Conservation (phyloP, 371 early-diverging fungal genomes). For the Lichtheimia ramosa region DNA sequence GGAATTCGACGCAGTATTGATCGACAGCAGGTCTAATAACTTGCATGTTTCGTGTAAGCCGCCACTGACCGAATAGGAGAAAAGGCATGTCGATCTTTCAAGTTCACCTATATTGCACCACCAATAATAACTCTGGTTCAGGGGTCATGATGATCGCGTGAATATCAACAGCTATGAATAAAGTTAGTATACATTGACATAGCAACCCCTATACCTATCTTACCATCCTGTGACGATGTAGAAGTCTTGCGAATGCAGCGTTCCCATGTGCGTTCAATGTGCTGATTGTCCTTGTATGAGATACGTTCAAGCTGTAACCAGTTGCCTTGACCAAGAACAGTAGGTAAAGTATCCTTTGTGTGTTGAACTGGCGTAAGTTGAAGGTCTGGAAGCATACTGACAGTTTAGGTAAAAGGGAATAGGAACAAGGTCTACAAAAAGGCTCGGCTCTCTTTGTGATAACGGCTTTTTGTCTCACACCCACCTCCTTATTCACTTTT, state of each 20-base stretch:
- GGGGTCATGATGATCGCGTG: constrained; percentile 41
- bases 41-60: not conserved
- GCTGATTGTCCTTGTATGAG: constrained; percentile 32
- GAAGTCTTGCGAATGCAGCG: constrained; percentile 29
- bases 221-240: constrained; percentile 30
- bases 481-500: too few species aligned
- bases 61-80: not conserved
- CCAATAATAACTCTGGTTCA: constrained; percentile 49
- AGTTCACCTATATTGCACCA: constrained; percentile 54
- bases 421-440: too few species aligned
- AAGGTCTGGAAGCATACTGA: too few species aligned
- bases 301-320: constrained; percentile 53
- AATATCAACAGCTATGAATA: constrained; percentile 48
- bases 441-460: too few species aligned
- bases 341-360: constrained; percentile 3
- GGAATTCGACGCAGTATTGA: constrained; percentile 59
- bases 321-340: constrained; percentile 34
- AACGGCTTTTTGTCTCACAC: too few species aligned
- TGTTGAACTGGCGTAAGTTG: not conserved
- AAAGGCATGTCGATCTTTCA: not conserved
- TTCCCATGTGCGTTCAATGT: constrained; percentile 40
- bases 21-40: constrained; percentile 53
- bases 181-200: not conserved
- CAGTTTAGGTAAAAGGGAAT: too few species aligned
- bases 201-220: not conserved